phyloP scores from a whole-genome alignment of 768 basidiomycete genomes.

The Lentinula edodes region DNA sequence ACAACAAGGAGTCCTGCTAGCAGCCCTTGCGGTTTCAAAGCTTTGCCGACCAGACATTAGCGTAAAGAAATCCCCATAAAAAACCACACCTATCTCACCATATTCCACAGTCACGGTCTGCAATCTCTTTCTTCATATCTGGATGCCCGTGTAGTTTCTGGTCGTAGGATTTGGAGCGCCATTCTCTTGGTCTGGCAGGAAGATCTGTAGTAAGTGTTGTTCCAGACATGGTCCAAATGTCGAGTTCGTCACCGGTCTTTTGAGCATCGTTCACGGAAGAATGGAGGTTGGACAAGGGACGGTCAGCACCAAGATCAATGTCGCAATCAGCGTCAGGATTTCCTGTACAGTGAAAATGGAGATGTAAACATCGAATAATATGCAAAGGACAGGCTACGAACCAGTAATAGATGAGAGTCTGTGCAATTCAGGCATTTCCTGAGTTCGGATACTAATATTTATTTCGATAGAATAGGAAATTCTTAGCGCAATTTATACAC shows the following conservation, averaged over 20 bases:
- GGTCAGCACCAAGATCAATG: constrained; percentile 1
- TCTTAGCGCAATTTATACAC: neutral
- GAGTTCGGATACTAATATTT: neutral
- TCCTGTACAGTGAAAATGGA: neutral
- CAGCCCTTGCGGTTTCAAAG: neutral
- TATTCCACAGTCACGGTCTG: constrained; percentile 1
- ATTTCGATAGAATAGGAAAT: neutral
- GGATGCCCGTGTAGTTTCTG: neutral
- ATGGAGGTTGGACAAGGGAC: neutral
- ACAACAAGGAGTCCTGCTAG: neutral
- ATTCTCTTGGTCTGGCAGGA: neutral
- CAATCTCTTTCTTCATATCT: neutral
- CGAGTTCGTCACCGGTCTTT: neutral
- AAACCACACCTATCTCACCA: no score
- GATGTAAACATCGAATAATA: neutral
- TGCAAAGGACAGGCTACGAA: neutral
- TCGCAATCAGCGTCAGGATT: neutral
- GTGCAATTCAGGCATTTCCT: neutral
- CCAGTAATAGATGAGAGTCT: neutral
- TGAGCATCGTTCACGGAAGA: neutral
- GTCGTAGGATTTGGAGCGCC: neutral
- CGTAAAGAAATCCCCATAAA: no score
- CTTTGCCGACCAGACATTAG: neutral
- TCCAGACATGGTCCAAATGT: neutral
- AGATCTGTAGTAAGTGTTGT: neutral